These are phyloP conservation scores for Silene uniflora DNA, from an alignment of 148 eudicot species.

Conservation along the genomic window DNA sequence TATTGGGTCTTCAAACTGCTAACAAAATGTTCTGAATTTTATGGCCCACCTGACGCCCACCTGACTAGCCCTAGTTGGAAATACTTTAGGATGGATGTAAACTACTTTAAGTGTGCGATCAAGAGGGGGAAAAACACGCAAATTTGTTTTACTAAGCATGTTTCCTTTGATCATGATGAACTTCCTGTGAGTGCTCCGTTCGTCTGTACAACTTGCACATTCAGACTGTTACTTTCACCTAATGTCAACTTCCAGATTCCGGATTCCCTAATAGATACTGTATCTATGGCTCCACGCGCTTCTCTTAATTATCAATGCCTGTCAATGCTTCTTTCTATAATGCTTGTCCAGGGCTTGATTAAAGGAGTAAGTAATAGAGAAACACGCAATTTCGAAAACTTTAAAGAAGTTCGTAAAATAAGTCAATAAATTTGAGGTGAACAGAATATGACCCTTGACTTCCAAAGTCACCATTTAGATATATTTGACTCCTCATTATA, in stretches of 20 bases:
- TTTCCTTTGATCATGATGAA: neutral
- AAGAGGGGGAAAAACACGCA: no score
- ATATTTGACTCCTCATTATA: neutral
- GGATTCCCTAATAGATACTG: neutral
- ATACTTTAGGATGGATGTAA: neutral
- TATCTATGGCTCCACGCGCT: neutral
- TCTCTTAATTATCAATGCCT: neutral
- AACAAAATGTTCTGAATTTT: neutral
- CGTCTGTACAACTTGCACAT: neutral
- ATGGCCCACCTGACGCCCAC: neutral
- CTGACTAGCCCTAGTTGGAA: neutral
- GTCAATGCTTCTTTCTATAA: neutral
- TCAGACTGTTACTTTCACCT: neutral
- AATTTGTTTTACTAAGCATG: neutral
- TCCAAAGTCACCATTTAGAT: neutral
- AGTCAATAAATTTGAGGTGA: neutral
- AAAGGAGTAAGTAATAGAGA: neutral
- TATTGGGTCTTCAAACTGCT: neutral
- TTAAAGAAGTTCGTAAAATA: neutral
- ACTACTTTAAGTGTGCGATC: neutral
- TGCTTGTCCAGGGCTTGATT: neutral
- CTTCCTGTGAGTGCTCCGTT: neutral
- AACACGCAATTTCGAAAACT: neutral
- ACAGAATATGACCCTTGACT: neutral
- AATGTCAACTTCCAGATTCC: neutral